phyloP scores from a whole-genome alignment of 805 yeast species.

The Cyberlindnera xishuangbannaensis region DNA sequence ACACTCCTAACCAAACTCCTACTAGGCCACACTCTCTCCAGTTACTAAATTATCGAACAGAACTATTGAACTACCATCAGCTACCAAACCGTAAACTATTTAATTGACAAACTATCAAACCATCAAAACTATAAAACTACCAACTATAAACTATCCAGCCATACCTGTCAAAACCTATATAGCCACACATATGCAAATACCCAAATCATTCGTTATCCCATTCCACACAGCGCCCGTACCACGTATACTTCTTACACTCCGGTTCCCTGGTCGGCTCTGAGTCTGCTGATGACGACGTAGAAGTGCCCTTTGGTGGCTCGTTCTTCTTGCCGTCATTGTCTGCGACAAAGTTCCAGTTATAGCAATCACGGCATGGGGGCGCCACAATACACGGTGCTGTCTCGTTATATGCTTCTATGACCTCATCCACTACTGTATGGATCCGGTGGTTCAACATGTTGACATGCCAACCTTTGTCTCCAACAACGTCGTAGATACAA shows the following conservation, averaged over 20 bases:
- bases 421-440: conserved; percentile 81
- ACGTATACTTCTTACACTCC: conserved; percentile 26
- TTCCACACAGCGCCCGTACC: conserved; percentile 59
- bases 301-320: neutral
- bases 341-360: conserved; percentile 75
- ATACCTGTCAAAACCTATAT: too few species aligned
- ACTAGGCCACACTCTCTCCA: too few species aligned
- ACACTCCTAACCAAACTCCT: too few species aligned
- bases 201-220: too few species aligned
- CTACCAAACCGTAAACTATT: neutral
- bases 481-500: conserved; percentile 85
- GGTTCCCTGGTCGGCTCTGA: conserved; percentile 21
- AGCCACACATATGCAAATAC: too few species aligned
- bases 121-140: too few species aligned
- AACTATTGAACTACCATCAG: neutral
- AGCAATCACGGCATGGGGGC: conserved; percentile 86
- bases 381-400: conserved; percentile 71
- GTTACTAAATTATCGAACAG: too few species aligned
- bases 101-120: too few species aligned
- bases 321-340: conserved; percentile 11
- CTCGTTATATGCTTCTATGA: conserved; percentile 63
- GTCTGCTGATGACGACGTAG: conserved; percentile 1
- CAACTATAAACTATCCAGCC: too few species aligned
- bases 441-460: conserved; percentile 84
- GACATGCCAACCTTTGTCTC: conserved; percentile 87